These are phyloP conservation scores for Polyplosphaeria fusca DNA, from an alignment of 495 filamentous ascomycete species.

Conservation along the genomic window DNA sequence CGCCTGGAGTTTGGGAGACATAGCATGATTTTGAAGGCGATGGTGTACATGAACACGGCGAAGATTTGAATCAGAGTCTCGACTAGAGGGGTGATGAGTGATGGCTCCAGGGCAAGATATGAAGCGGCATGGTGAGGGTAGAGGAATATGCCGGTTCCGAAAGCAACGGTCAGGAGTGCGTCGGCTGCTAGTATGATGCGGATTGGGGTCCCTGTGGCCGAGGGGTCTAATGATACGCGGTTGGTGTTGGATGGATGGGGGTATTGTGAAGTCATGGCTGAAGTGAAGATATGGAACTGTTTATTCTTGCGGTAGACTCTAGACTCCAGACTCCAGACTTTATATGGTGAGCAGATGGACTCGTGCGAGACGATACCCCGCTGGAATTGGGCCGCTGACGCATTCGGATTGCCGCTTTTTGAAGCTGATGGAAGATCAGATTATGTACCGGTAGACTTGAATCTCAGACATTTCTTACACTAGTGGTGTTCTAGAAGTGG, in stretches of 20 bases:
- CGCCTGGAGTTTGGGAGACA: background rate
- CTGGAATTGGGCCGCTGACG: too few species aligned
- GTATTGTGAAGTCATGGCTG: too few species aligned
- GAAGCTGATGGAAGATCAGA: too few species aligned
- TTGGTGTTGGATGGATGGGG: slow-evolving; percentile 1
- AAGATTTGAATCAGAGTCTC: background rate
- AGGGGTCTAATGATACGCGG: slow-evolving; percentile 10
- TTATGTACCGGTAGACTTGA: too few species aligned
- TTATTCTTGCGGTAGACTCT: too few species aligned
- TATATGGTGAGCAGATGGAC: too few species aligned
- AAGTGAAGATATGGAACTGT: too few species aligned
- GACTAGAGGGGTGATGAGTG: slow-evolving; percentile 21
- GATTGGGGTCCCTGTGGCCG: slow-evolving; percentile 8
- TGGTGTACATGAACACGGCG: background rate
- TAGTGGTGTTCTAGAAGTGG: background rate
- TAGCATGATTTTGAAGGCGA: background rate
- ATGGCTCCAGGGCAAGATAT: slow-evolving; percentile 18
- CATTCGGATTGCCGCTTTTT: too few species aligned
- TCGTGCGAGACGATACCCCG: too few species aligned
- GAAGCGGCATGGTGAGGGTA: slow-evolving; percentile 12
- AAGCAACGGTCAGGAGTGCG: slow-evolving; percentile 11
- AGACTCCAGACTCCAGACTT: too few species aligned
- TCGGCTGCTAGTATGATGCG: slow-evolving; percentile 17
- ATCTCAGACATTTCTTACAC: too few species aligned
- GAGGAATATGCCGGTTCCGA: slow-evolving; percentile 15